phyloP scores from a whole-genome alignment of 208 protist species.

The Entamoeba nuttalli region DNA sequence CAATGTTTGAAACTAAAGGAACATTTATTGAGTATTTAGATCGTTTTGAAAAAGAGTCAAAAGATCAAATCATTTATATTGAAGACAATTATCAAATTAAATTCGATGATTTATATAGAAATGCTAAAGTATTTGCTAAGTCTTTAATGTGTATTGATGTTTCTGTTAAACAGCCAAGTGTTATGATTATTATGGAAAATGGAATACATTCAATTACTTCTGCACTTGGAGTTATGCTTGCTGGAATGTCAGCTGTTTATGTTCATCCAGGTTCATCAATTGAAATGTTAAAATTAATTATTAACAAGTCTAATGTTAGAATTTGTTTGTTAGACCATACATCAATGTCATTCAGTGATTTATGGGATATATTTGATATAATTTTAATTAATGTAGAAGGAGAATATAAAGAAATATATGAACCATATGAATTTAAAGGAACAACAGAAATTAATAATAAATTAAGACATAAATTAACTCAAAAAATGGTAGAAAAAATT shows the following conservation, averaged over 20 bases:
- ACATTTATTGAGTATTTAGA: neutral
- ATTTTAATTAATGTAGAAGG: neutral
- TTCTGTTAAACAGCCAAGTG: neutral
- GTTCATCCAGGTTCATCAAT: neutral
- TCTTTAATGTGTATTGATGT: neutral
- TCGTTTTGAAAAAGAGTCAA: neutral
- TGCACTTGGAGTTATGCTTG: neutral
- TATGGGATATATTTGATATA: neutral
- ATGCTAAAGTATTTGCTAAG: neutral
- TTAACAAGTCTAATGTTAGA: neutral
- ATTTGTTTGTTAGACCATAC: neutral
- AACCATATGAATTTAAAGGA: neutral
- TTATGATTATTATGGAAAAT: neutral
- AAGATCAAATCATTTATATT: neutral
- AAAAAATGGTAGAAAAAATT: neutral
- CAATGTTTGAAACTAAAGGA: neutral
- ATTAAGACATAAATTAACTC: neutral
- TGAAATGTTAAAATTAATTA: neutral
- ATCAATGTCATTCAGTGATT: neutral
- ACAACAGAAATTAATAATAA: neutral
- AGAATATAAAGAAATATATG: neutral
- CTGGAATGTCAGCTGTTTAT: neutral
- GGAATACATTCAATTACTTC: neutral
- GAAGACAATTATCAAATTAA: neutral
- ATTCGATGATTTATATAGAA: neutral